These are phyloP conservation scores for Cruciata laevipes DNA, from an alignment of 257 asterid genomes.

Conservation along the genomic window DNA sequence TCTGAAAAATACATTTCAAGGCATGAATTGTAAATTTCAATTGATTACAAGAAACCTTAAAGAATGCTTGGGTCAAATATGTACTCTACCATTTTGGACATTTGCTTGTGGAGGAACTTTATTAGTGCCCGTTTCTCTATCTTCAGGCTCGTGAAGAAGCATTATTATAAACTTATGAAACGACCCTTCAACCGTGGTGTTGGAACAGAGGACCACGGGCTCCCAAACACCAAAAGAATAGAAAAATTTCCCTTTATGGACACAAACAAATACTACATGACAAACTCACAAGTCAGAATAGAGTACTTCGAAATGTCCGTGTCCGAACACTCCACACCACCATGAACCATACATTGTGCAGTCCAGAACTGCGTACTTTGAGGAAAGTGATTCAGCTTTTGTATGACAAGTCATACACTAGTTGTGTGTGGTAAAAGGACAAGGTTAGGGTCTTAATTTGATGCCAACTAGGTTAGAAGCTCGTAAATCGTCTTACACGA, in stretches of 20 bases:
- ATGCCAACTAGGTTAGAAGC: background rate
- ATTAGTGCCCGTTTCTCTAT: background rate
- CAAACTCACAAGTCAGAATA: slow-evolving; percentile 27
- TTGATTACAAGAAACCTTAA: too few relatives aligned
- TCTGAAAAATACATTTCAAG: too few relatives aligned
- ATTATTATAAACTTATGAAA: background rate
- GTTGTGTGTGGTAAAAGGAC: background rate
- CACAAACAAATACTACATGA: slow-evolving; percentile 40
- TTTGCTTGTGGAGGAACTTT: background rate
- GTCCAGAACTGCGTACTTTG: slow-evolving; percentile 17
- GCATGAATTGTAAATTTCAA: background rate
- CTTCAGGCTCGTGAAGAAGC: background rate
- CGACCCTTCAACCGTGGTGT: too few relatives aligned
- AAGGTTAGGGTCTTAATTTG: background rate
- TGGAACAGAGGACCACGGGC: slow-evolving; percentile 2
- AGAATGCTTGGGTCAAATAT: background rate
- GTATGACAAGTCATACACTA: background rate
- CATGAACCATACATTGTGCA: background rate
- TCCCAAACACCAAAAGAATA: slow-evolving; percentile 21
- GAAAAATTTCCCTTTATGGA: slow-evolving; percentile 15
- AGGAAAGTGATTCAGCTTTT: background rate
- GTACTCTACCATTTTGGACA: background rate
- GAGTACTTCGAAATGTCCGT: slow-evolving; percentile 25
- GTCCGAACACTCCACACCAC: slow-evolving; percentile 1
- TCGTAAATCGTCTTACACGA: background rate